Conservation (phyloP, 495 filamentous ascomycete genomes). For the Xylaria grammica region DNA sequence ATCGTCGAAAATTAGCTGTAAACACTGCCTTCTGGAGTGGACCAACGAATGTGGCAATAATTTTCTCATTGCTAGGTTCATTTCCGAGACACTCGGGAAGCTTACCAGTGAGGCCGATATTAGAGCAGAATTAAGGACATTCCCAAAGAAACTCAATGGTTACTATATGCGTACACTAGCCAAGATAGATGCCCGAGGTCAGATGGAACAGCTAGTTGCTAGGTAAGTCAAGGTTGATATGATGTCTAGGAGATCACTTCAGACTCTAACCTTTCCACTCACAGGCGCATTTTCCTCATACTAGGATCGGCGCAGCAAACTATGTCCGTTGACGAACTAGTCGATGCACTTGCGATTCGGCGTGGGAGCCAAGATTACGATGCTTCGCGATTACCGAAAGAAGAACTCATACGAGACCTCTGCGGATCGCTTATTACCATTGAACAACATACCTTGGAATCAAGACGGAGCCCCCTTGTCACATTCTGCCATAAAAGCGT, state of each 20-base stretch:
- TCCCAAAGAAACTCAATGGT: constrained; percentile 33
- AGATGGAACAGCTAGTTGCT: constrained; percentile 27
- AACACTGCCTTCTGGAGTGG: constrained; percentile 12
- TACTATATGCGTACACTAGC: constrained; percentile 34
- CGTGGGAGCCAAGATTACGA: constrained; percentile 20
- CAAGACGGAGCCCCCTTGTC: constrained; percentile 29
- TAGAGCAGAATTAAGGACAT: constrained; percentile 31
- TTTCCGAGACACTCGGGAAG: constrained; percentile 28
- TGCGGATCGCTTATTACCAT: constrained; percentile 27
- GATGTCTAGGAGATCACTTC: background rate
- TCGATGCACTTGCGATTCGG: constrained; percentile 28
- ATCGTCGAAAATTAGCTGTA: constrained; percentile 19
- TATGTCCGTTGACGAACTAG: constrained; percentile 27
- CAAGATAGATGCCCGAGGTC: constrained; percentile 24
- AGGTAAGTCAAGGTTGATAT: constrained; percentile 26
- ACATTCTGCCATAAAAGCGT: constrained; percentile 37
- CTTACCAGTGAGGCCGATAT: constrained; percentile 33
- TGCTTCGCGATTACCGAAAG: constrained; percentile 17
- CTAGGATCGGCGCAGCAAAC: constrained; percentile 29
- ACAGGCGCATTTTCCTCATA: constrained; percentile 34
- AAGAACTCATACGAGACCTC: constrained; percentile 33
- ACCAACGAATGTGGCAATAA: constrained; percentile 33
- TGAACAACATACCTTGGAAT: constrained; percentile 25
- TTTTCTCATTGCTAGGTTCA: constrained; percentile 37
- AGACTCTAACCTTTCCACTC: background rate